Conservation (phyloP, 164 flowering plant species). For the Dillenia turbinata region DNA sequence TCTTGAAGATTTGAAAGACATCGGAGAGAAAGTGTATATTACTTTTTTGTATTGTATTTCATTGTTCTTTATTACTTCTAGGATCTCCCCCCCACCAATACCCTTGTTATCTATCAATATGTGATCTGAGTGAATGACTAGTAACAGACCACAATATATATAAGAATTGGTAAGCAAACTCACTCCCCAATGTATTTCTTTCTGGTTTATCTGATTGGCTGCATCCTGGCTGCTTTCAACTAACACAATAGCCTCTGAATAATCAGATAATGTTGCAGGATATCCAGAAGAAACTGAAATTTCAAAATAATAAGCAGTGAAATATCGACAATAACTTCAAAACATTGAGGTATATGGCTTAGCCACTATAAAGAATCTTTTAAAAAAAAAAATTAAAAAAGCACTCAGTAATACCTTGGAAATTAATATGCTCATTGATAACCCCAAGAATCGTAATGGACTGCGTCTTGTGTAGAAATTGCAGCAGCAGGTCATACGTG, state of each 20-base stretch:
- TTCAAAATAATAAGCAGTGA: conserved; percentile 7
- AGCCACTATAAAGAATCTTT: neutral
- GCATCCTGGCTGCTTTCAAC: conserved; percentile 71
- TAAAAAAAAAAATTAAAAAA: conserved; percentile 5
- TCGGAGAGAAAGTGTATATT: no score
- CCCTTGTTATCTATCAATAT: no score
- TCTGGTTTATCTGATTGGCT: conserved; percentile 76
- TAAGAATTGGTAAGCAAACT: conserved; percentile 16
- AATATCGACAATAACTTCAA: neutral
- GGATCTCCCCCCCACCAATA: no score
- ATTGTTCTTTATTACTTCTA: no score
- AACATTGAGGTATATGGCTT: no score
- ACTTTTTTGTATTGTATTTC: no score
- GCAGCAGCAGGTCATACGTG: conserved; percentile 83
- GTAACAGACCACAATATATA: no score
- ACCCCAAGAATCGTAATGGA: conserved; percentile 82
- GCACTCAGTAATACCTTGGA: conserved; percentile 47
- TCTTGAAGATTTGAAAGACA: no score
- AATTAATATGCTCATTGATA: conserved; percentile 90
- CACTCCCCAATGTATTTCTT: conserved; percentile 98
- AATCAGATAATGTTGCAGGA: conserved; percentile 84
- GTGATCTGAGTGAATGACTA: no score
- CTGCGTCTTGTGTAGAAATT: conserved; percentile 80
- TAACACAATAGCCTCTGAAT: conserved; percentile 66
- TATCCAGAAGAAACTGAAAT: conserved; percentile 87